phyloP scores from a whole-genome alignment of 805 yeast species.

The Candida coquimbonensis region DNA sequence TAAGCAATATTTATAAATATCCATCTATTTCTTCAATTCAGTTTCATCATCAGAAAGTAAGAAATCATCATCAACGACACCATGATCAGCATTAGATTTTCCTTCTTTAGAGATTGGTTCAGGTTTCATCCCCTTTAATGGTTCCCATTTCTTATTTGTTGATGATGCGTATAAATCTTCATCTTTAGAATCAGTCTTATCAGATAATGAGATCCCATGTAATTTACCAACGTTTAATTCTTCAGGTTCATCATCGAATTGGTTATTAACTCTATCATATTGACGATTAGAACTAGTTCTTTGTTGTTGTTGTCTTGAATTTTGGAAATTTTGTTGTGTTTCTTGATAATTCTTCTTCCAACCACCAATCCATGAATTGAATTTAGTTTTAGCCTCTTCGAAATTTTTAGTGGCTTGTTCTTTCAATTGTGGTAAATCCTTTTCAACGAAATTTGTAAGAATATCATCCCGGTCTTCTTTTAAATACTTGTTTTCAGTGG shows the following conservation, averaged over 20 bases:
- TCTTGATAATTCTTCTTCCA: conserved; percentile 22
- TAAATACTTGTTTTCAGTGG: conserved; percentile 9
- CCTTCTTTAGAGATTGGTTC: conserved; percentile 23
- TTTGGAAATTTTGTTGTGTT: conserved; percentile 14
- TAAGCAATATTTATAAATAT: too few relatives aligned
- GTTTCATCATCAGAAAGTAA: conserved; percentile 26
- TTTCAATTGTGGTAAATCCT: conserved; percentile 52
- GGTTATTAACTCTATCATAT: conserved; percentile 19
- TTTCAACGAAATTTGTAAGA: conserved; percentile 46
- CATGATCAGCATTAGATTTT: not conserved
- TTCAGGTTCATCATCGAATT: conserved; percentile 48
- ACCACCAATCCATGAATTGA: conserved; percentile 57
- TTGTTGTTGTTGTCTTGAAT: conserved; percentile 5
- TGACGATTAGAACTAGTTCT: conserved; percentile 15
- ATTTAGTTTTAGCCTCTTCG: conserved; percentile 70
- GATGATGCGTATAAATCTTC: conserved; percentile 17
- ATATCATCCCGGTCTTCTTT: conserved; percentile 41
- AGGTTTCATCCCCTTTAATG: conserved; percentile 22
- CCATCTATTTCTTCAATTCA: conserved; percentile 1
- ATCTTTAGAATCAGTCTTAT: conserved; percentile 27
- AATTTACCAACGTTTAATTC: conserved; percentile 42
- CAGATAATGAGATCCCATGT: conserved; percentile 39
- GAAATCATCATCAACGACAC: conserved; percentile 36
- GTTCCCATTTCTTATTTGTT: conserved; percentile 33
- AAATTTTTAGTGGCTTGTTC: conserved; percentile 67